Percentiles rank a stretch among this genome's conserved stretches.
Evolutionary conservation across 768 basidiomycete species (phyloP).

Genomic region (Rhizopogon vesiculosus): DNA sequence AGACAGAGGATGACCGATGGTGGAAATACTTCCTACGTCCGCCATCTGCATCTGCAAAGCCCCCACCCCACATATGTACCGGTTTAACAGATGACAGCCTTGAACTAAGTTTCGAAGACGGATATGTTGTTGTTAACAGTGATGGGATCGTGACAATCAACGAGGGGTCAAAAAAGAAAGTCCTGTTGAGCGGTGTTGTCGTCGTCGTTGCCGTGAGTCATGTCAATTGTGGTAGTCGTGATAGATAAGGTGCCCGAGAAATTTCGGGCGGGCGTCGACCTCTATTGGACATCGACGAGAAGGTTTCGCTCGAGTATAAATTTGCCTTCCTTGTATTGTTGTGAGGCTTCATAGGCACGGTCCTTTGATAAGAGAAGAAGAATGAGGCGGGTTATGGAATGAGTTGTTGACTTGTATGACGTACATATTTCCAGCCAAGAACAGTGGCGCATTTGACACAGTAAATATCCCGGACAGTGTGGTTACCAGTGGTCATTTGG

Average conservation of each 20-base stretch:
- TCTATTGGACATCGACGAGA: slow-evolving; percentile 79
- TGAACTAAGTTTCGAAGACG: slow-evolving; percentile 2
- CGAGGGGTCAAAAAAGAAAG: slow-evolving; percentile 4
- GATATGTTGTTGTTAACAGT: slow-evolving; percentile 12
- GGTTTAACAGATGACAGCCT: slow-evolving; percentile 14
- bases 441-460: slow-evolving; percentile 85
- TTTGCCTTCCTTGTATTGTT: slow-evolving; percentile 99
- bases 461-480: slow-evolving; percentile 93
- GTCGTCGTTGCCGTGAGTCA: slow-evolving; percentile 6
- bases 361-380: slow-evolving; percentile 50
- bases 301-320: slow-evolving; percentile 95
- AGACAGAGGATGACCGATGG: not conserved
- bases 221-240: slow-evolving; percentile 9
- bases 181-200: slow-evolving; percentile 8
- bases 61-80: slow-evolving; percentile 12
- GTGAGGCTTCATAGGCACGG: slow-evolving; percentile 80
- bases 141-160: slow-evolving; percentile 13
- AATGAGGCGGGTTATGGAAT: slow-evolving; percentile 1
- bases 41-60: not conserved
- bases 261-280: slow-evolving; percentile 7
- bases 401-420: slow-evolving; percentile 23
- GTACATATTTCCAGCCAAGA: slow-evolving; percentile 98
- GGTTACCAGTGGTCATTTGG: slow-evolving; percentile 95
- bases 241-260: slow-evolving; percentile 1
- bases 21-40: slow-evolving; percentile 6